These are phyloP conservation scores for Amniculicola lignicola DNA, from an alignment of 495 filamentous ascomycete genomes.

Conservation along the genomic window DNA sequence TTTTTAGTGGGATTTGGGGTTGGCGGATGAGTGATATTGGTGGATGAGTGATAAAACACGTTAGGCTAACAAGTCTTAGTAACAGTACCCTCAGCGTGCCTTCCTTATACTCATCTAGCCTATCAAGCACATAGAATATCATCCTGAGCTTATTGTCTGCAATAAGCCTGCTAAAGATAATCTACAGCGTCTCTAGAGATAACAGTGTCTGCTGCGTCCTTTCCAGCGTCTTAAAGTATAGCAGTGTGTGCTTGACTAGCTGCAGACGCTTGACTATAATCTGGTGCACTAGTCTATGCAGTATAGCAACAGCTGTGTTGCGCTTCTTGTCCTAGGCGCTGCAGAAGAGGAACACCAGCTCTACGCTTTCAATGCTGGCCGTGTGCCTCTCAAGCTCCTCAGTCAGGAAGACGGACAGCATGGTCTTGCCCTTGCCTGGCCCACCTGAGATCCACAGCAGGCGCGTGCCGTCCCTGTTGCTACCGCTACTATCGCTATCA, in stretches of 20 bases:
- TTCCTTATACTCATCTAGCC: slow-evolving; percentile 51
- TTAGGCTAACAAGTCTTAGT: slow-evolving; percentile 31
- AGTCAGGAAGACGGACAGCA: slow-evolving; percentile 48
- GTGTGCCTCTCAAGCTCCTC: slow-evolving; percentile 46
- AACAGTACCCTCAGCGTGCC: slow-evolving; percentile 42
- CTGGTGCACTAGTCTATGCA: slow-evolving; percentile 46
- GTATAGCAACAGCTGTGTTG: slow-evolving; percentile 44
- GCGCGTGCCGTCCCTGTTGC: slow-evolving; percentile 14
- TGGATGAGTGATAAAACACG: no score
- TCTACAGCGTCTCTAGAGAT: neutral
- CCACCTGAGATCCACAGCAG: slow-evolving; percentile 51
- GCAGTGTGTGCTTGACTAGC: slow-evolving; percentile 20
- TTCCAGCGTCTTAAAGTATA: neutral
- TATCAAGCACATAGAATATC: slow-evolving; percentile 46
- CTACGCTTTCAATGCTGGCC: neutral
- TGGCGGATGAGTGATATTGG: no score
- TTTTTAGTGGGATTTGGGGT: no score
- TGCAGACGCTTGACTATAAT: slow-evolving; percentile 32
- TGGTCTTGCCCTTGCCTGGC: slow-evolving; percentile 53
- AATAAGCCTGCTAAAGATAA: neutral
- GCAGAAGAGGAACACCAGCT: slow-evolving; percentile 45
- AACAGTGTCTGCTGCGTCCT: neutral
- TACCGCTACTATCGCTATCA: no score
- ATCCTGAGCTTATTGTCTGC: slow-evolving; percentile 15
- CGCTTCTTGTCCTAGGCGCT: slow-evolving; percentile 46